Evolutionary conservation across 176 grass and related monocot species (phyloP), one percentile per base, ranked within the genome.

Genomic region (Bolboschoenus planiculmis): DNA sequence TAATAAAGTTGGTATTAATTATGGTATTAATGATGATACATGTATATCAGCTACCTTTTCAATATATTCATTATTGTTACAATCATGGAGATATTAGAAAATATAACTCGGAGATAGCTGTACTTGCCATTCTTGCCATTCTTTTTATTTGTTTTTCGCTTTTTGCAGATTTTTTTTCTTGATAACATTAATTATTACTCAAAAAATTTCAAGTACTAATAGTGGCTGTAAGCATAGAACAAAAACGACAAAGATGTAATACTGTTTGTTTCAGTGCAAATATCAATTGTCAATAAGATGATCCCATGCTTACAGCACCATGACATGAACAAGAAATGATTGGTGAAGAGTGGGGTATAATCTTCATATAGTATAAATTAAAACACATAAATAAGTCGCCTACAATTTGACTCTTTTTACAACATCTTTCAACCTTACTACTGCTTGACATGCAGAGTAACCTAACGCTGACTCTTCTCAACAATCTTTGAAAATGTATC

Each of bases 401-500:
- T 51, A 77, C 72, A 77, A 53, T 53, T 77, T 77, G 72, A 53
- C 72, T 76, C 72, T 31, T 33, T 77, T 50, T 33, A 77, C 46
- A 77, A 30, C 72, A 43, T 51, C 26, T 31, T 76, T 51, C 46
- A 51, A 76, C 72, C 71, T 14, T 50, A 51, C 72, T 72, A 43
- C 65, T 73, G 46, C 42, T 75, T 29, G 72, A 50, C 72, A 76
- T 76, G 43, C 27, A 20, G 21, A 68, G 35, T 40, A n/a, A 76
- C 72, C 72, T 51, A 76, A 43, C 72, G 50, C 2, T 33, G 44
- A 51, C 72, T 34, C 72, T 31, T 51, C 6, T 77, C 72, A 77
- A 77, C 72, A 53, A 77, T 77, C 43, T 77, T 77, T 77, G 72
- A 77, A 77, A 77, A 24, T 72, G 37, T 43, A 74, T 27, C 42